Evolutionary conservation across 305 asterid species (phyloP).

Genomic region (Fraxinus platypoda): DNA sequence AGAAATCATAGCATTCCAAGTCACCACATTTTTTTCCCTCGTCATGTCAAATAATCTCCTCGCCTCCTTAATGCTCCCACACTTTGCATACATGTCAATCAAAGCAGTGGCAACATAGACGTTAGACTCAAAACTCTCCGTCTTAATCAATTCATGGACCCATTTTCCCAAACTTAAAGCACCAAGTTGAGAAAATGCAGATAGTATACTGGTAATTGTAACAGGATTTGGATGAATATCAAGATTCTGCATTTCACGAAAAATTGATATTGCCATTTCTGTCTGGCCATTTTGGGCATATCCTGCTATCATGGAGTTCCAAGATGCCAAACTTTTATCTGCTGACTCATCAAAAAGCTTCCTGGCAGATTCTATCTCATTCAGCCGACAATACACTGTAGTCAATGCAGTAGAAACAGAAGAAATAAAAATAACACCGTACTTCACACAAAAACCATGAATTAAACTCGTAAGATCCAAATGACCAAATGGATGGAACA

Average conservation of each 20-base stretch:
- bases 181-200: slow-evolving; percentile 89
- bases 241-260: slow-evolving; percentile 70
- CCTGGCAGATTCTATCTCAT: slow-evolving; percentile 63
- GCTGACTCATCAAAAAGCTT: slow-evolving; percentile 63
- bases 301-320: slow-evolving; percentile 89
- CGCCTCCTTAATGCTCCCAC: slow-evolving; percentile 73
- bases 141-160: slow-evolving; percentile 61
- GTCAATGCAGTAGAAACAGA: slow-evolving; percentile 77
- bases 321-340: slow-evolving; percentile 63
- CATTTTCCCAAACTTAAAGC: slow-evolving; percentile 71
- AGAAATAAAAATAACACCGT: slow-evolving; percentile 44
- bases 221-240: slow-evolving; percentile 71
- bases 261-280: slow-evolving; percentile 62
- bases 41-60: slow-evolving; percentile 46
- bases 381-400: slow-evolving; percentile 63
- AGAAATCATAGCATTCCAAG: slow-evolving; percentile 84
- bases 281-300: slow-evolving; percentile 76
- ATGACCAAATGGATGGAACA: slow-evolving; percentile 65
- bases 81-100: slow-evolving; percentile 82
- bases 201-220: slow-evolving; percentile 69
- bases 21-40: slow-evolving; percentile 61
- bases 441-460: slow-evolving; percentile 61
- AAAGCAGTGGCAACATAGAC: slow-evolving; percentile 65
- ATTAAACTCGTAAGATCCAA: slow-evolving; percentile 48
- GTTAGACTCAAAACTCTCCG: slow-evolving; percentile 54